These are phyloP conservation scores for Nasturtium officinale DNA, from an alignment of 345 rosid species.

Conservation along the genomic window DNA sequence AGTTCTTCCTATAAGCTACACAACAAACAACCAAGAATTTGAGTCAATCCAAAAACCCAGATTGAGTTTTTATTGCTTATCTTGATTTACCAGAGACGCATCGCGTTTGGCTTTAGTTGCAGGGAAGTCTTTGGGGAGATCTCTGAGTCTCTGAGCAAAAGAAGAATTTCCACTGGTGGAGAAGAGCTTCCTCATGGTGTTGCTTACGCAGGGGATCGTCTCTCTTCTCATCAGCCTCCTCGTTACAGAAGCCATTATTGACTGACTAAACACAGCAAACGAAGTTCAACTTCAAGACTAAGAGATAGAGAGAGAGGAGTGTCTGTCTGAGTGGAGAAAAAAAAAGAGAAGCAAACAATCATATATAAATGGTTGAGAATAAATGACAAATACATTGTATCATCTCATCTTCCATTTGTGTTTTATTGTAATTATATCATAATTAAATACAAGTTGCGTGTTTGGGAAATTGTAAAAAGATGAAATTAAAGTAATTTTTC, in stretches of 20 bases:
- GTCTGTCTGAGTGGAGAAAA: conserved; percentile 24
- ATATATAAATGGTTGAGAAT: conserved; percentile 18
- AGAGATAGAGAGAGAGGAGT: background rate
- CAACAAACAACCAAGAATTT: background rate
- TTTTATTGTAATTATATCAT: background rate
- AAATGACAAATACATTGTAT: conserved; percentile 18
- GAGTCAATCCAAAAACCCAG: conserved; percentile 12
- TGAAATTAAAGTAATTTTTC: background rate
- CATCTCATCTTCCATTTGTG: conserved; percentile 6
- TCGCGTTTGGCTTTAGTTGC: conserved; percentile 64
- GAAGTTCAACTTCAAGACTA: conserved; percentile 7
- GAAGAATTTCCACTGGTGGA: conserved; percentile 53
- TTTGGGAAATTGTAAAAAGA: background rate
- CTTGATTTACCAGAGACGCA: conserved; percentile 57
- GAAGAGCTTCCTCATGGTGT: conserved; percentile 44
- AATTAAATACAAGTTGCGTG: background rate
- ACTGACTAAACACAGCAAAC: conserved; percentile 18
- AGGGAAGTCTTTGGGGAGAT: conserved; percentile 72
- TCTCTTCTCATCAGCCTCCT: conserved; percentile 50
- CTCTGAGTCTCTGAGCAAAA: conserved; percentile 66
- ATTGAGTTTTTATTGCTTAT: background rate
- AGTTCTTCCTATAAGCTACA: conserved; percentile 78
- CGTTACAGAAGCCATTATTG: conserved; percentile 54
- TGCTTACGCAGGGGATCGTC: conserved; percentile 33
- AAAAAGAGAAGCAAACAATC: background rate